Evolutionary conservation across 2,329 filamentous ascomycete species (phyloP), one percentile per base, ranked within the genome.

Genomic region (Neophaeococcomyces aloes): DNA sequence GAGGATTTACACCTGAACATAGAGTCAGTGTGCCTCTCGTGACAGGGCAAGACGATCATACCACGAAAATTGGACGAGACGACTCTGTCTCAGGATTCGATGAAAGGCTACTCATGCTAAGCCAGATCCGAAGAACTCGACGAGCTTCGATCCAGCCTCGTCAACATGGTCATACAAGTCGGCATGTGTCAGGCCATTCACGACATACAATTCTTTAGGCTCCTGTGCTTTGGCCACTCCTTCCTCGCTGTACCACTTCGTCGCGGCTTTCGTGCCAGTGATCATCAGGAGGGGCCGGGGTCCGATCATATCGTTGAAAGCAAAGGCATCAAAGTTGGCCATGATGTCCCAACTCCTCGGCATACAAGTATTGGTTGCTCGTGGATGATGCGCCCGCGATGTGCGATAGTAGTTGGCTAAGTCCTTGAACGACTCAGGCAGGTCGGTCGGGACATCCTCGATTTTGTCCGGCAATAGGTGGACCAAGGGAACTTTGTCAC

Each of bases 111-210:
- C n/a, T n/a, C n/a, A n/a, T n/a, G n/a, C n/a, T n/a, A n/a, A n/a
- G n/a, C n/a, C n/a, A n/a, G n/a, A n/a, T n/a, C 38, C 31, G 25
- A 53, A 53, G 44, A 54, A 51, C 15, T 53, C 48, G 2, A 45
- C 46, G 18, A 43, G 36, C 46, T 49, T 53, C 4, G 38, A 29
- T 10, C 50, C 47, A 34, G 48, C 40, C 11, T 45, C 44, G 42
- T 58, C 58, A 1, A 57, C 53, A 2, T 60, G 60, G 47, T 65
- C 62, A 29, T 65, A 65, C 3, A 65, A 52, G 31, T 64, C 62
- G 2, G 59, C 59, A 36, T 65, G 61, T 2, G 59, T 58, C 7
- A 60, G 57, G 2, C 57, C 53, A 0, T 56, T 36, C 0, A 65
- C 44, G 58, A 57, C 61, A 5, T 58, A 6, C 36, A 65, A 29